Base-by-base conservation (phyloP, 768 basidiomycete species). In the Leccinum obscurum region DNA sequence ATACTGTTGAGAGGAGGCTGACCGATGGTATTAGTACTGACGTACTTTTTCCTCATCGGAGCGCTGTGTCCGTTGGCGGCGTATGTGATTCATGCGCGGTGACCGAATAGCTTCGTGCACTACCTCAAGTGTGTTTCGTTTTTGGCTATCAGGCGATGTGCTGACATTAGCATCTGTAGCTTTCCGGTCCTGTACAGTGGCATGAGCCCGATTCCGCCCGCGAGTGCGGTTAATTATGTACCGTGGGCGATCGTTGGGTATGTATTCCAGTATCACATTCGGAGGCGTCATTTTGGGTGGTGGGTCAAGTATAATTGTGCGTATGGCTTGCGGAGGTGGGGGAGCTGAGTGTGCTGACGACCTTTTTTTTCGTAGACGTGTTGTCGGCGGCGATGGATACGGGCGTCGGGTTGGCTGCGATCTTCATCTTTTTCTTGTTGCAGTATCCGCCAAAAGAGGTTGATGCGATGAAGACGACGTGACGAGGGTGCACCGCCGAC, bases 21-120 rank as follows among this genome's bases (percentile, higher is more conserved):
- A 39, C 39, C 15, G 7, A 7, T 39, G 37, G 37, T 34, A 35
- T 13, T 26, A 26, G 26, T 28, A 56, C 79, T 92, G 15, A 68
- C 81, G 3, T 85, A 85, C 71, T 92, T 90, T 77, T 94, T 94
- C 88, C 82, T 92, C 59, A 68, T 89, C 58, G 93, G 93, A n/a
- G 81, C 85, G 54, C 10, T 86, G 52, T 80, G 82, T 54, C 92
- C 92, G 0, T 34, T 81, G 58, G 56, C 82, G 51, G 78, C 82
- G 39, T 92, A 81, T 68, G 61, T 84, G 61, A 66, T 87, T 58
- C 75, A 80, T 55, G 74, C 78, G 68, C 82, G 78, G 67, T 93
- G 81, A 77, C 88, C 90, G 22, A 83, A 87, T 60, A 79, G 81
- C 68, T 82, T 78, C 65, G 66, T 85, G 52, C 82, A 83, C 62